Percentiles rank a stretch among this genome's conserved stretches.
Evolutionary conservation across 345 rosid genomes (phyloP).

Genomic region (Populus simonii): DNA sequence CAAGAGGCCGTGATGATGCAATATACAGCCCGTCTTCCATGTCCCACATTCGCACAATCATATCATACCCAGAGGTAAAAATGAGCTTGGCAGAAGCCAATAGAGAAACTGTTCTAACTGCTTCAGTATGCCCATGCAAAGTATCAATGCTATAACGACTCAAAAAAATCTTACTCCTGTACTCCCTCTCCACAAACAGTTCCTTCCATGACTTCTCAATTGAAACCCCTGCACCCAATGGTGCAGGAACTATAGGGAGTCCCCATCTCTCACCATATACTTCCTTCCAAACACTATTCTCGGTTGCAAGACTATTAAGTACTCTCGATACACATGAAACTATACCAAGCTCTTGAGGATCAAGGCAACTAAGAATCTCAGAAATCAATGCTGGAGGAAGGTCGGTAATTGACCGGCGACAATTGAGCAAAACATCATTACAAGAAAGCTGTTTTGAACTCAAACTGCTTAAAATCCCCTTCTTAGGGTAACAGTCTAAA

Average conservation of each 20-base stretch:
- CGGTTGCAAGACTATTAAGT: conserved; percentile 67
- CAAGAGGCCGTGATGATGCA: conserved; percentile 70
- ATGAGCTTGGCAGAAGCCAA: conserved; percentile 80
- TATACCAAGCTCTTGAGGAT: conserved; percentile 79
- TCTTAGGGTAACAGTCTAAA: conserved; percentile 25
- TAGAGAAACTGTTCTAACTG: conserved; percentile 61
- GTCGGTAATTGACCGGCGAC: conserved; percentile 52
- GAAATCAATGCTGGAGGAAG: conserved; percentile 79
- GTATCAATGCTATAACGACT: conserved; percentile 66
- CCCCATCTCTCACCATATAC: conserved; percentile 90
- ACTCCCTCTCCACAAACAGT: conserved; percentile 87
- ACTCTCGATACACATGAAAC: conserved; percentile 77
- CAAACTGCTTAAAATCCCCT: conserved; percentile 22
- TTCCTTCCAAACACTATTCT: conserved; percentile 84
- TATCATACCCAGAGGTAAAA: conserved; percentile 85
- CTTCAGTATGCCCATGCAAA: conserved; percentile 86
- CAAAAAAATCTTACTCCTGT: conserved; percentile 67
- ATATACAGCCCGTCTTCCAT: conserved; percentile 74
- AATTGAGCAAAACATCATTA: conserved; percentile 32
- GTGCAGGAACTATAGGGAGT: conserved; percentile 38
- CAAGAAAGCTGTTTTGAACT: conserved; percentile 34
- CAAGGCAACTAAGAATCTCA: conserved; percentile 71
- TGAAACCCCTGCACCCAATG: conserved; percentile 25
- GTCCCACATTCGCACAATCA: conserved; percentile 80
- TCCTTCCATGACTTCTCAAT: conserved; percentile 80